Conservation (phyloP, 176 grass and related monocot genomes). For the Oropetium thomaeum region DNA sequence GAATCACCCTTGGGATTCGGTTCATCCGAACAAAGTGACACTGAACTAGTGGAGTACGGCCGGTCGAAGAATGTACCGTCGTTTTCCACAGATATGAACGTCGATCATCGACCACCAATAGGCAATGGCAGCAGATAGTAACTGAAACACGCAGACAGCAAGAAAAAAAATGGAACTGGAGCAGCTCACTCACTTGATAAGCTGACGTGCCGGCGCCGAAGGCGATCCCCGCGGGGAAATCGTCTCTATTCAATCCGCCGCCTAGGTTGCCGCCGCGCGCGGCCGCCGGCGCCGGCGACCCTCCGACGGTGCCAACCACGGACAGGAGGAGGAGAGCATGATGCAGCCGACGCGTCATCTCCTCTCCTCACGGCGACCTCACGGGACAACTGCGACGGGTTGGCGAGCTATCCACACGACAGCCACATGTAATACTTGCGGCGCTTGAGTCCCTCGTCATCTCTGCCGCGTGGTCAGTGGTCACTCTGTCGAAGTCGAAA, state of each 20-base stretch:
- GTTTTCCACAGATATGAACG: too few species aligned
- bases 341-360: not conserved
- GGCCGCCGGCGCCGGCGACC: not conserved
- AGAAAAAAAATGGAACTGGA: not conserved
- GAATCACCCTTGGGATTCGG: too few species aligned
- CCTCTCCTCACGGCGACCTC: not conserved
- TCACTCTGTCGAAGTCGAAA: too few species aligned
- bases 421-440: too few species aligned
- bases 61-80: too few species aligned
- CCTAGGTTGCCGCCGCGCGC: not conserved
- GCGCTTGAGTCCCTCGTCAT: too few species aligned
- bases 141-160: too few species aligned
- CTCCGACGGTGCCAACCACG: not conserved
- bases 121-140: not conserved
- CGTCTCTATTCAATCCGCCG: not conserved
- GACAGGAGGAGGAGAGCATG: not conserved
- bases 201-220: conserved; percentile 9
- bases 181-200: conserved; percentile 14
- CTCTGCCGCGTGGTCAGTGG: too few species aligned
- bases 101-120: too few species aligned
- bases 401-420: not conserved
- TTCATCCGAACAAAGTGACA: too few species aligned
- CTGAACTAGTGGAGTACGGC: too few species aligned
- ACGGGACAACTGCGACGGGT: not conserved
- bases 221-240: not conserved